Percentiles rank a stretch among this genome's conserved stretches.
Evolutionary conservation across 257 asterid species (phyloP).

Genomic region (Fraxinus cuspidata): DNA sequence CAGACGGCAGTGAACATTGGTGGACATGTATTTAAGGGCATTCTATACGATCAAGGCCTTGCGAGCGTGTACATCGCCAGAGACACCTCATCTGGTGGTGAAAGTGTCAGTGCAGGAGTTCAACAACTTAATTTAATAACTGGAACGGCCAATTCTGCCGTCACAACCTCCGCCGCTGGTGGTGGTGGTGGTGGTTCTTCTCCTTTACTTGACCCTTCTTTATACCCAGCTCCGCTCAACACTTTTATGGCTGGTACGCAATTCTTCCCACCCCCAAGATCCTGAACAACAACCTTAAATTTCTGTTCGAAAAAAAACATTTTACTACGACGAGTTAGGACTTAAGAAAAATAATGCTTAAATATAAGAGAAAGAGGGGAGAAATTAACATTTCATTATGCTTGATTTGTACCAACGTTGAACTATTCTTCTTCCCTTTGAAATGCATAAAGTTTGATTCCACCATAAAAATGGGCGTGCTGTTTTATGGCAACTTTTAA

Average conservation of each 20-base stretch:
- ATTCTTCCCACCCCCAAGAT: conserved; percentile 94
- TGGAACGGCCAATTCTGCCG: conserved; percentile 43
- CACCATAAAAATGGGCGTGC: background rate
- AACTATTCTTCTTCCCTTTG: background rate
- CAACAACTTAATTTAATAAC: conserved; percentile 62
- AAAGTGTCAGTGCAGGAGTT: conserved; percentile 61
- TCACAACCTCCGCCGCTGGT: conserved; percentile 30
- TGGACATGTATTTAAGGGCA: conserved; percentile 91
- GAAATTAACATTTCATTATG: background rate
- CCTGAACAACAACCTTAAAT: conserved; percentile 39
- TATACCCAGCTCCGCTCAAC: conserved; percentile 63
- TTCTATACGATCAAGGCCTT: conserved; percentile 83
- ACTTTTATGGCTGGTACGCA: conserved; percentile 90
- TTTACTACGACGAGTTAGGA: background rate
- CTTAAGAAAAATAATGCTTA: background rate
- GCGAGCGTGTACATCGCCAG: conserved; percentile 68
- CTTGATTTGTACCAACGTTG: background rate
- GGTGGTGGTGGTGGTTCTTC: conserved; percentile 25
- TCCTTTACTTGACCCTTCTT: conserved; percentile 52
- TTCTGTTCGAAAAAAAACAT: background rate
- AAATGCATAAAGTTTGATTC: conserved; percentile 1
- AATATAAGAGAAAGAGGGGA: background rate
- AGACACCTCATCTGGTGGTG: conserved; percentile 79
- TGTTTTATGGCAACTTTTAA: background rate
- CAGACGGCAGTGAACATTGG: conserved; percentile 87